A percentile compares a stretch with the other conserved stretches of the same genome.
These are phyloP conservation scores for Coix lacrymajobi DNA, from an alignment of 176 grass and related monocot genomes.

Conservation along the genomic window DNA sequence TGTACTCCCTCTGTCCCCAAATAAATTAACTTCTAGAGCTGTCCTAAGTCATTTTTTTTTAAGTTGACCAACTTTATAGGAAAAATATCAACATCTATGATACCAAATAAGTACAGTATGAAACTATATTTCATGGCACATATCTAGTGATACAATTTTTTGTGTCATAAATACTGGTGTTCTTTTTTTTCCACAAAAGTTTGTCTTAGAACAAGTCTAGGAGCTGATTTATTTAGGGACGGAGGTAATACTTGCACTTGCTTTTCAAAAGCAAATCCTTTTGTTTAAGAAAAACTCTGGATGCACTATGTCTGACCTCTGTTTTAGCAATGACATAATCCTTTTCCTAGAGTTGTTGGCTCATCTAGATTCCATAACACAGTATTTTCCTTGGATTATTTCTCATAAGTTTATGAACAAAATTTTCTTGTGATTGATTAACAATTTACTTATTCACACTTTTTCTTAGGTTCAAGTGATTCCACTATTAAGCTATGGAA, in stretches of 20 bases:
- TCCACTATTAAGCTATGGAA: slow-evolving; percentile 94
- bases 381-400: background rate
- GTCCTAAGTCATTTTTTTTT: no score
- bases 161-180: no score
- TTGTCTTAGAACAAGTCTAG: no score
- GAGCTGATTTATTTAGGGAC: no score
- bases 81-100: no score
- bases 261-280: background rate
- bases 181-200: no score
- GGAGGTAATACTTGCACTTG: background rate
- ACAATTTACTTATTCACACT: background rate
- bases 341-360: background rate
- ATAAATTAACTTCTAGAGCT: no score
- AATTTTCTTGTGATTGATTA: background rate
- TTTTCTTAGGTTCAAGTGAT: slow-evolving; percentile 85
- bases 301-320: background rate
- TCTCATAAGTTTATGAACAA: background rate
- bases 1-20: no score
- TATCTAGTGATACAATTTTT: no score
- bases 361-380: background rate
- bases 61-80: no score
- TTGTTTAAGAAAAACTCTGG: background rate
- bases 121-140: no score
- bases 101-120: no score
- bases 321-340: background rate